These are phyloP conservation scores for Patellifolia procumbens DNA, from an alignment of 179 eudicot genomes.

Conservation along the genomic window DNA sequence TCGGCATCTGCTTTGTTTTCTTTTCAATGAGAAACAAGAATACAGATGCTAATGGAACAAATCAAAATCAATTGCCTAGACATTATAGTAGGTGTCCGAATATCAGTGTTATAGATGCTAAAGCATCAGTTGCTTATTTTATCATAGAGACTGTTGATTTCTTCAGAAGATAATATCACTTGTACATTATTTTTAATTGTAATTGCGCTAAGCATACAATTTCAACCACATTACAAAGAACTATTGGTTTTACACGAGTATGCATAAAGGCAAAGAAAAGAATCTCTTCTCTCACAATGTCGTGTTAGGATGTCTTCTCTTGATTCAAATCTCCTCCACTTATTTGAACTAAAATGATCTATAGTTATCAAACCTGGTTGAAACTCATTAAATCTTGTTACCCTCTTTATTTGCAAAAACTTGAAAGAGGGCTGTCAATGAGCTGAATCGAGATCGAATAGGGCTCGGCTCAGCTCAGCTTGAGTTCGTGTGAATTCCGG, in stretches of 20 bases:
- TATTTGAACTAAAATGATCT: too few species aligned
- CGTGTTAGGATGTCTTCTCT: too few species aligned
- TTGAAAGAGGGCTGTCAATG: too few species aligned
- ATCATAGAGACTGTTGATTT: not conserved
- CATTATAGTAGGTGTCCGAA: conserved; percentile 1
- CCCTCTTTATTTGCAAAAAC: too few species aligned
- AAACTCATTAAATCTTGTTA: too few species aligned
- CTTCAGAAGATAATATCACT: not conserved
- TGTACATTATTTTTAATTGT: not conserved
- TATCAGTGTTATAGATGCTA: not conserved
- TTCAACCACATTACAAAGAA: not conserved
- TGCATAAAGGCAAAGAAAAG: not conserved
- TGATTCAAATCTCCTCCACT: too few species aligned
- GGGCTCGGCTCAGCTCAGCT: too few species aligned
- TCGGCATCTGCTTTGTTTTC: conserved; percentile 14
- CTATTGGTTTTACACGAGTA: not conserved
- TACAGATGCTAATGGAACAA: not conserved
- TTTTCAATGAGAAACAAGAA: not conserved
- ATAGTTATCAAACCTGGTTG: too few species aligned
- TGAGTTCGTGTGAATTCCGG: too few species aligned
- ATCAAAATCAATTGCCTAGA: too few species aligned
- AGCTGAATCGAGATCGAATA: too few species aligned
- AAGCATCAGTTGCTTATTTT: not conserved
- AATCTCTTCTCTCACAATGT: too few species aligned
- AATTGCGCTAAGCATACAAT: not conserved